phyloP scores from a whole-genome alignment of 805 yeast species.

The Yarrowia deformans region DNA sequence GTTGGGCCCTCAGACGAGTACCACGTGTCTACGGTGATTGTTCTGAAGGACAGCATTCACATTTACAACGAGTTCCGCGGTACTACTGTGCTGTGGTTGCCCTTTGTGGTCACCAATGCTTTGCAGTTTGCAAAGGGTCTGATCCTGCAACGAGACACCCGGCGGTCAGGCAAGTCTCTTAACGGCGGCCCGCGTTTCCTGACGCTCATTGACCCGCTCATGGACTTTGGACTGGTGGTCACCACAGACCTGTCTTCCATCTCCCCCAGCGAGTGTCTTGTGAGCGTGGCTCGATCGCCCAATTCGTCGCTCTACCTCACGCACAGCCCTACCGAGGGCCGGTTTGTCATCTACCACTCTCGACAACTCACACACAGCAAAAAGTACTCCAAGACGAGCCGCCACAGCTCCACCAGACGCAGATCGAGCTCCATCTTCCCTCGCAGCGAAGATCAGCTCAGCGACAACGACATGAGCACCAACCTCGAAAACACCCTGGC shows the following conservation, averaged over 20 bases:
- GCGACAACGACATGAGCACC: slow-evolving; percentile 41
- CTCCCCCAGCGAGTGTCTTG: slow-evolving; percentile 62
- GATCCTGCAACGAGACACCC: slow-evolving; percentile 61
- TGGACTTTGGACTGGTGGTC: slow-evolving; percentile 73
- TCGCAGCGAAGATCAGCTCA: slow-evolving; percentile 28
- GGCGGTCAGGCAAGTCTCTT: slow-evolving; percentile 40
- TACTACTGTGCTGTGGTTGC: slow-evolving; percentile 51
- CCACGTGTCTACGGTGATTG: slow-evolving; percentile 28
- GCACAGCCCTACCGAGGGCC: slow-evolving; percentile 56
- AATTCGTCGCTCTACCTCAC: slow-evolving; percentile 62
- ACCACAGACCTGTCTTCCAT: slow-evolving; percentile 74
- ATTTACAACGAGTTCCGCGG: slow-evolving; percentile 20
- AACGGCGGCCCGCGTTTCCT: slow-evolving; percentile 55
- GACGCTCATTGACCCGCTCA: slow-evolving; percentile 75
- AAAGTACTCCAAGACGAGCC: slow-evolving; percentile 30
- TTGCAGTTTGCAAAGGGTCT: slow-evolving; percentile 74
- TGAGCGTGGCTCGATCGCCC: slow-evolving; percentile 60
- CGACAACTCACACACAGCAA: slow-evolving; percentile 51
- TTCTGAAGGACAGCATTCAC: slow-evolving; percentile 25
- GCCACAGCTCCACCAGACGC: slow-evolving; percentile 40
- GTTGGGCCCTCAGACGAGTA: slow-evolving; percentile 21
- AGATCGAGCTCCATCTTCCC: slow-evolving; percentile 41
- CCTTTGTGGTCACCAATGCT: slow-evolving; percentile 68
- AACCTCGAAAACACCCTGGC: slow-evolving; percentile 42
- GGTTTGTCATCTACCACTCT: slow-evolving; percentile 63